These are phyloP conservation scores for Pseudocercospora pini-densiflorae DNA, from an alignment of 2,329 filamentous ascomycete genomes.

Conservation along the genomic window DNA sequence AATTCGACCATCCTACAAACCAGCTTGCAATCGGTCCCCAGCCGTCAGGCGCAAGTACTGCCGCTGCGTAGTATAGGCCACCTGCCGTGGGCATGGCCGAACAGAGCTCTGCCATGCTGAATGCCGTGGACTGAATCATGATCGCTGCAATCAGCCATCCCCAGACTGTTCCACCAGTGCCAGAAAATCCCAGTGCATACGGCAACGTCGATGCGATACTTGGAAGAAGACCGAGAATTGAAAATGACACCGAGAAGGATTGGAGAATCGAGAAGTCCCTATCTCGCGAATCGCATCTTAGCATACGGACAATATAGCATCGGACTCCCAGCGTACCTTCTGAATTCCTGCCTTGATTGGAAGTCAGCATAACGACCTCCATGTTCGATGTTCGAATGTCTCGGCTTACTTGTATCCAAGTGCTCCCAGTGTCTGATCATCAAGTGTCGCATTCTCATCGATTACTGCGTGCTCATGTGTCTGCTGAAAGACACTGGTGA, in stretches of 20 bases:
- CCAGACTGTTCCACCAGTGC: constrained; percentile 34
- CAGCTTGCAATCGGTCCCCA: constrained; percentile 32
- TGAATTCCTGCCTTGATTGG: constrained; percentile 9
- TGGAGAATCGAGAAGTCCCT: constrained; percentile 40
- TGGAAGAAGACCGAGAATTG: constrained; percentile 44
- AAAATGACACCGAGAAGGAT: constrained; percentile 44
- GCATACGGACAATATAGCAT: background rate
- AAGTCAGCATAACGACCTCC: background rate
- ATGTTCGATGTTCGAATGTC: background rate
- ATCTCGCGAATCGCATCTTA: constrained; percentile 25
- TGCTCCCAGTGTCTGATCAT: constrained; percentile 26
- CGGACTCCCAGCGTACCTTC: background rate
- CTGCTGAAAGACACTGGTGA: constrained; percentile 27
- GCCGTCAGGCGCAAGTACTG: constrained; percentile 43
- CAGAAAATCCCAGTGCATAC: constrained; percentile 42
- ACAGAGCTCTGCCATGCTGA: constrained; percentile 44
- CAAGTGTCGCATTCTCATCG: constrained; percentile 23
- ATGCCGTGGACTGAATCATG: constrained; percentile 40
- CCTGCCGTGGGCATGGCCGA: constrained; percentile 47
- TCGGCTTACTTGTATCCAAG: constrained; percentile 30
- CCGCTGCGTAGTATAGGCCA: constrained; percentile 41
- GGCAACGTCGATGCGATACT: constrained; percentile 45
- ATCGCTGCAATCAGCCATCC: constrained; percentile 42
- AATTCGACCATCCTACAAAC: constrained; percentile 41
- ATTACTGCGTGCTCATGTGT: constrained; percentile 26